Base-by-base conservation (phyloP, 176 grass and related monocot genomes). In the Oropetium thomaeum region DNA sequence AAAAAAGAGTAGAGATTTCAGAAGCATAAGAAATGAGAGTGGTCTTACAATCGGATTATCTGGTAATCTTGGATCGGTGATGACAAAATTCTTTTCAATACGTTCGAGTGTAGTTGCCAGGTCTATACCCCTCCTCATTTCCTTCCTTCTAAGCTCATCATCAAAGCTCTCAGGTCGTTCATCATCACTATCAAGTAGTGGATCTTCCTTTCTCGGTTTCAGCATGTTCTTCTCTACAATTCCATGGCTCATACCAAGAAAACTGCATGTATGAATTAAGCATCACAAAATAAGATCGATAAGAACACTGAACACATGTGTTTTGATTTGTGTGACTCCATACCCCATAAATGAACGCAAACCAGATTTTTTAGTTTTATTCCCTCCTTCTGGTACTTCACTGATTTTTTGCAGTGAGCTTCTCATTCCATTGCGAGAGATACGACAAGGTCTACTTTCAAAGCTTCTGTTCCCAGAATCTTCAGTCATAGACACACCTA, bases 41-140 rank as follows among this genome's bases (percentile, higher is more conserved):
- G 67, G 35, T 79, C 87, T 85, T 93, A 93, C 90, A 79, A 93
- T 93, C 19, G 90, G 90, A 79, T 93, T 93, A 71, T 93, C 87
- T 8, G 90, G 87, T 37, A 93, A 71, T 82, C 84, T 90, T 14
- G 87, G 90, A 81, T 90, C 87, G 5, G 87, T 89, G 48, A 93
- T 93, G 61, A 93, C 90, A 68, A 93, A 93, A 71, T 87, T 93
- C 65, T 93, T 93, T 65, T 98, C 95, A 64, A 98, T 98, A 32
- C 89, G 87, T 85, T 98, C 95, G 48, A 98, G 95, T 61, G 91
- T 94, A 43, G 95, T 98, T 53, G 95, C 95, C 44, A 98, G 79
- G 79, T 98, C 95, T 62, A 98, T 98, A 57, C 95, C 95, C 89
- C 74, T 91, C 81, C 95, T 98, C 91, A 98, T 98, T 73, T 98